A percentile compares a stretch with the other conserved stretches of the same genome.
Conservation (phyloP, 2,329 filamentous ascomycete species). For the Sporothrix dimorphospora region DNA sequence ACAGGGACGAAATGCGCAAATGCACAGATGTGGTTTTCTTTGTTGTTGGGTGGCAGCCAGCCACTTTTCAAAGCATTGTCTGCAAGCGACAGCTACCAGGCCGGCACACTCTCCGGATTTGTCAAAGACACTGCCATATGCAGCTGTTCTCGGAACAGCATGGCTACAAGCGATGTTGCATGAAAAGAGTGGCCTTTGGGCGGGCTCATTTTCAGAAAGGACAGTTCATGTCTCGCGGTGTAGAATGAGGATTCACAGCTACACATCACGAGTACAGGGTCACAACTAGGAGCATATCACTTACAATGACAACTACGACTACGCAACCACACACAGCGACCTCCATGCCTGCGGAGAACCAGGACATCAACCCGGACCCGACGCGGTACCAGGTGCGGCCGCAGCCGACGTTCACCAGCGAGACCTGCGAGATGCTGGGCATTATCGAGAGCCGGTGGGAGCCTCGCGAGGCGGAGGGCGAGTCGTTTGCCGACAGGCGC, state of each 20-base stretch:
- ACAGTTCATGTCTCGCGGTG: background rate
- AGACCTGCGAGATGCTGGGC: conserved; percentile 23
- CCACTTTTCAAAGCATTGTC: background rate
- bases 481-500: background rate
- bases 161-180: background rate
- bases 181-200: background rate
- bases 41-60: conserved; percentile 1
- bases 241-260: background rate
- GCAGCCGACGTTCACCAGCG: background rate
- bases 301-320: background rate
- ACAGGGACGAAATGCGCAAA: conserved; percentile 10
- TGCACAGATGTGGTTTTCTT: background rate
- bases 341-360: background rate
- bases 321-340: background rate
- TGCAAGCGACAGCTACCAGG: background rate
- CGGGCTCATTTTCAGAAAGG: background rate
- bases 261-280: background rate
- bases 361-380: conserved; percentile 26
- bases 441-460: conserved; percentile 32
- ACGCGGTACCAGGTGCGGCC: conserved; percentile 12
- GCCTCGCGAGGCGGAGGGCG: conserved; percentile 20
- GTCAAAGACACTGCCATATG: background rate
- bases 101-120: background rate
- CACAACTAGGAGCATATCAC: background rate
- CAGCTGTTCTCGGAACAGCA: background rate